phyloP scores from a whole-genome alignment of 2,329 filamentous ascomycete genomes.

The Diaporthe humulicola region DNA sequence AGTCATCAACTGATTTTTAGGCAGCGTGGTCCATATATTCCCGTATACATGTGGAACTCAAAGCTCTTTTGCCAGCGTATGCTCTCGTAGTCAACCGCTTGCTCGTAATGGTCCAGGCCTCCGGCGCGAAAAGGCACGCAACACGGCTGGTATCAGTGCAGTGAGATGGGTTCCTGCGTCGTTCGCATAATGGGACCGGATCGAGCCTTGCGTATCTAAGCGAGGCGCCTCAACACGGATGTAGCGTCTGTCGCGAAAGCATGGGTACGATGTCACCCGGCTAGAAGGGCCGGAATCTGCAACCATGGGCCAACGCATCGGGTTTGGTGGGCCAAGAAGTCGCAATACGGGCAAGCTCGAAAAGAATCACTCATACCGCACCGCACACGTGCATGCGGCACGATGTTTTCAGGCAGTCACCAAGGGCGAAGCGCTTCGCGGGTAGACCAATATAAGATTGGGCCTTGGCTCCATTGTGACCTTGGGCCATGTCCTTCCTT shows the following conservation, averaged over 20 bases:
- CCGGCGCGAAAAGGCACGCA: not conserved
- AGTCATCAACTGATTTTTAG: conserved; percentile 16
- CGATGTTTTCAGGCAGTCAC: conserved; percentile 4
- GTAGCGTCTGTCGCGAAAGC: not conserved
- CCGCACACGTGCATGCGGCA: not conserved
- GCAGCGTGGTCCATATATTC: conserved; percentile 11
- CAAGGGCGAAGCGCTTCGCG: not conserved
- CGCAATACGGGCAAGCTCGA: conserved; percentile 22
- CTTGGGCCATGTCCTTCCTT: not conserved
- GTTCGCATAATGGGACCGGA: not conserved
- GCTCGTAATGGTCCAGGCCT: not conserved
- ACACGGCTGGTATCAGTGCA: not conserved
- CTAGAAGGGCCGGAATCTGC: conserved; percentile 20
- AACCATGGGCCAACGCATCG: conserved; percentile 14
- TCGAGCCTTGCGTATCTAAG: not conserved
- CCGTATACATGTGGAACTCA: not conserved
- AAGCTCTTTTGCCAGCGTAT: not conserved
- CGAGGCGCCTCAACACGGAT: not conserved
- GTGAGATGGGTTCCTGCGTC: not conserved
- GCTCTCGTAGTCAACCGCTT: not conserved
- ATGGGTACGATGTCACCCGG: conserved; percentile 5
- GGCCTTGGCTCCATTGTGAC: not conserved
- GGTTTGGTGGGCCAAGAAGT: conserved; percentile 13
- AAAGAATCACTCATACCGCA: not conserved
- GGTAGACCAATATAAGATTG: not conserved